These are phyloP conservation scores for Phallus indusiatus DNA, from an alignment of 768 basidiomycete species.

Conservation along the genomic window DNA sequence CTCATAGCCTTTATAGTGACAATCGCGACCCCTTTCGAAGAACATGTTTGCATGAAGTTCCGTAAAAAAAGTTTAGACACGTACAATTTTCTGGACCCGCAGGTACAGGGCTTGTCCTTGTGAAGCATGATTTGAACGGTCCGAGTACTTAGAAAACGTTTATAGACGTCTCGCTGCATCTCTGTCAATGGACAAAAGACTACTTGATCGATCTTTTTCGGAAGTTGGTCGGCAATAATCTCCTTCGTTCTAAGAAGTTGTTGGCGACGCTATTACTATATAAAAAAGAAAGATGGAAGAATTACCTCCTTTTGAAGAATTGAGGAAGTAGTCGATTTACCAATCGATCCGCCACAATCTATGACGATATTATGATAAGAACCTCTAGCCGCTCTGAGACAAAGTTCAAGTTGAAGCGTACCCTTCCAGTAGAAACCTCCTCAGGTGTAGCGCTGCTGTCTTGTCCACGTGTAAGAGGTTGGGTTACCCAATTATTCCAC, in stretches of 20 bases:
- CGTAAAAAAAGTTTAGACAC: conserved; percentile 14
- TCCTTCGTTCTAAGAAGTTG: conserved; percentile 51
- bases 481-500: conserved; percentile 67
- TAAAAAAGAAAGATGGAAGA: neutral
- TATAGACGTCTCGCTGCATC: conserved; percentile 66
- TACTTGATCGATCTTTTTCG: conserved; percentile 80
- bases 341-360: conserved; percentile 55
- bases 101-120: conserved; percentile 62
- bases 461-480: conserved; percentile 62
- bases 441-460: conserved; percentile 54
- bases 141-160: conserved; percentile 50
- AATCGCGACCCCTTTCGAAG: conserved; percentile 2
- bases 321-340: conserved; percentile 62
- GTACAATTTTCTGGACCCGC: conserved; percentile 52
- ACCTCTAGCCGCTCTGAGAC: neutral
- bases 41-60: neutral
- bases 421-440: conserved; percentile 45
- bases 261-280: no score
- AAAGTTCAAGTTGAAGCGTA: conserved; percentile 22
- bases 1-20: conserved; percentile 4
- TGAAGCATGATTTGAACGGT: conserved; percentile 63
- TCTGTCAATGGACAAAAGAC: conserved; percentile 86
- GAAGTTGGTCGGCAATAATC: conserved; percentile 74
- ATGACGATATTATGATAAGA: neutral
- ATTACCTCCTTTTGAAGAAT: conserved; percentile 75